A percentile compares a stretch with the other conserved stretches of the same genome.
Conservation (phyloP, 805 yeast species). For the Ogataea trehalophila region DNA sequence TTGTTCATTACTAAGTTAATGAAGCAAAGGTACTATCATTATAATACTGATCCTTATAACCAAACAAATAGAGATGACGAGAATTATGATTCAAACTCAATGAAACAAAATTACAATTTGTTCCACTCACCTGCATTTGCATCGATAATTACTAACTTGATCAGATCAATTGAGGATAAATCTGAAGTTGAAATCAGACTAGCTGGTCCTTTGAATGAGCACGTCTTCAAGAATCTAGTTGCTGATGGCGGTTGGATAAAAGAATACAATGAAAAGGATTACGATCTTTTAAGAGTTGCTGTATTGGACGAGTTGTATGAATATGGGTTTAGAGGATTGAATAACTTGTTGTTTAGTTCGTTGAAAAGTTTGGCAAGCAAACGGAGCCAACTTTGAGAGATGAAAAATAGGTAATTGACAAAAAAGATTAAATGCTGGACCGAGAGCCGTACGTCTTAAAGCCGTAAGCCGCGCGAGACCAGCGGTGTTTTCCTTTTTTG, state of each 20-base stretch:
- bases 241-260: constrained; percentile 21
- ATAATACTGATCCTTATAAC: background rate
- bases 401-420: background rate
- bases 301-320: constrained; percentile 38
- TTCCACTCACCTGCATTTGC: constrained; percentile 51
- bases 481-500: too few relatives aligned
- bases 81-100: constrained; percentile 12
- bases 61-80: constrained; percentile 20
- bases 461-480: too few relatives aligned
- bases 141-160: constrained; percentile 36
- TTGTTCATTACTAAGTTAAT: constrained; percentile 29
- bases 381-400: background rate
- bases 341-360: constrained; percentile 48
- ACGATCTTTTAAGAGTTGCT: constrained; percentile 42
- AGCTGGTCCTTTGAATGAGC: constrained; percentile 49
- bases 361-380: constrained; percentile 41
- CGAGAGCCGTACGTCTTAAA: background rate
- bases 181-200: constrained; percentile 34
- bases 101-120: constrained; percentile 31
- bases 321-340: constrained; percentile 44
- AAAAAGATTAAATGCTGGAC: background rate
- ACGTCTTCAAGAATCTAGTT: constrained; percentile 32
- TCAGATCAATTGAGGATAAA: constrained; percentile 45
- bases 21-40: constrained; percentile 21
- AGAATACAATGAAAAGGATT: constrained; percentile 19